Conservation (phyloP, 805 yeast genomes). For the Yamadazyma paraphyllophila region DNA sequence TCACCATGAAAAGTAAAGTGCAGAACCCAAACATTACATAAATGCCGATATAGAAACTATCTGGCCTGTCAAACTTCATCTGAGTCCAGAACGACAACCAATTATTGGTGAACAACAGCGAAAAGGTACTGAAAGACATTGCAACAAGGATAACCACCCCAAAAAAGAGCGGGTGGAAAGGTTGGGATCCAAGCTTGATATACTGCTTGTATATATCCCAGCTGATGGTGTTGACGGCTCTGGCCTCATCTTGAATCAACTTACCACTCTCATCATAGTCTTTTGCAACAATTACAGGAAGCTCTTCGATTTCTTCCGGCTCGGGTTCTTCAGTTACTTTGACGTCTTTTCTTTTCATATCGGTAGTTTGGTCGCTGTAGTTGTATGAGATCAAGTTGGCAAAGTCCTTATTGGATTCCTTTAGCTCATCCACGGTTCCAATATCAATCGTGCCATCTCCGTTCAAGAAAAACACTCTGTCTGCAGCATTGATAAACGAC, state of each 20-base stretch:
- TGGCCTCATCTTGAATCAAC: conserved; percentile 48
- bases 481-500: conserved; percentile 29
- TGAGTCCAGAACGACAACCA: conserved; percentile 86
- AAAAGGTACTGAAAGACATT: conserved; percentile 44
- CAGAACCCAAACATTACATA: conserved; percentile 60
- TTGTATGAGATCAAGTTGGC: conserved; percentile 24
- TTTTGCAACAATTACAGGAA: conserved; percentile 5
- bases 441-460: conserved; percentile 28
- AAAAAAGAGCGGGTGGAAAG: conserved; percentile 14
- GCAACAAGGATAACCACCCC: conserved; percentile 20
- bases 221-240: conserved; percentile 56
- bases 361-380: conserved; percentile 12
- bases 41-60: conserved; percentile 68
- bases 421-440: conserved; percentile 28
- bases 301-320: neutral
- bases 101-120: conserved; percentile 58
- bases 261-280: conserved; percentile 22
- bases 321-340: conserved; percentile 10
- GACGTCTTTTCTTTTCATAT: neutral
- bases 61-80: conserved; percentile 36
- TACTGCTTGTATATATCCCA: conserved; percentile 51
- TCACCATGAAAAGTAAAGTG: conserved; percentile 43
- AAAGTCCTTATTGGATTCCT: conserved; percentile 22
- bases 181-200: conserved; percentile 54
- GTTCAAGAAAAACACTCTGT: conserved; percentile 28